Percentiles rank a stretch among this genome's conserved stretches.
phyloP scores from a whole-genome alignment of 1,284 basidiomycete species.

The Pulveroboletus sp. region DNA sequence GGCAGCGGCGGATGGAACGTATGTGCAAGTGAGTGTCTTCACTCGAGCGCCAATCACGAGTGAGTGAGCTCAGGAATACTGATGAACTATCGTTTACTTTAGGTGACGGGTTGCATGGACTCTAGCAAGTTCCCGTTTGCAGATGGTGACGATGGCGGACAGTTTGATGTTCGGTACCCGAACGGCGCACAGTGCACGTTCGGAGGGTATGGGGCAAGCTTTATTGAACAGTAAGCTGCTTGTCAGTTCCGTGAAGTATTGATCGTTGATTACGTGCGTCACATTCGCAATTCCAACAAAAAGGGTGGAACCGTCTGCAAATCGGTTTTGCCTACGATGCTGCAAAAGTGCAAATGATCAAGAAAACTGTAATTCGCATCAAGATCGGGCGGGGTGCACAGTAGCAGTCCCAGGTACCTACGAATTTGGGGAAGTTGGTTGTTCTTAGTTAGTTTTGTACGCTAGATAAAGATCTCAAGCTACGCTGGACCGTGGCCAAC shows the following conservation, averaged over 20 bases:
- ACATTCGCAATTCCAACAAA: neutral
- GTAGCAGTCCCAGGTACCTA: slow-evolving; percentile 48
- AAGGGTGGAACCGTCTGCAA: slow-evolving; percentile 48
- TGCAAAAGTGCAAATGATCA: slow-evolving; percentile 46
- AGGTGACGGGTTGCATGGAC: slow-evolving; percentile 55
- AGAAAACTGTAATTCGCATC: slow-evolving; percentile 52
- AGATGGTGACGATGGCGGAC: slow-evolving; percentile 45
- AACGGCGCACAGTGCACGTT: slow-evolving; percentile 54
- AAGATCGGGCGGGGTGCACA: slow-evolving; percentile 46
- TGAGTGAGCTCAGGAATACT: neutral
- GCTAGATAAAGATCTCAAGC: neutral
- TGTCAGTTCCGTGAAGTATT: neutral
- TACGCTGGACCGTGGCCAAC: slow-evolving; percentile 19
- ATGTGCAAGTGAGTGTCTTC: slow-evolving; percentile 42
- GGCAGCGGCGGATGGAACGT: slow-evolving; percentile 43
- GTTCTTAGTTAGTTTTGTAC: slow-evolving; percentile 34
- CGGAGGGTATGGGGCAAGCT: slow-evolving; percentile 53
- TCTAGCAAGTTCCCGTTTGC: slow-evolving; percentile 42
- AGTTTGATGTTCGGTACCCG: slow-evolving; percentile 52
- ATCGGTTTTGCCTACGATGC: slow-evolving; percentile 52
- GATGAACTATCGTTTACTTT: neutral
- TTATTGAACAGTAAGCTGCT: slow-evolving; percentile 48
- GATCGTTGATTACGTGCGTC: neutral
- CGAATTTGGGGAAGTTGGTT: slow-evolving; percentile 42
- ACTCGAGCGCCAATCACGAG: neutral